Base-by-base conservation (phyloP, 805 yeast genomes). In the Yarrowia porcina region DNA sequence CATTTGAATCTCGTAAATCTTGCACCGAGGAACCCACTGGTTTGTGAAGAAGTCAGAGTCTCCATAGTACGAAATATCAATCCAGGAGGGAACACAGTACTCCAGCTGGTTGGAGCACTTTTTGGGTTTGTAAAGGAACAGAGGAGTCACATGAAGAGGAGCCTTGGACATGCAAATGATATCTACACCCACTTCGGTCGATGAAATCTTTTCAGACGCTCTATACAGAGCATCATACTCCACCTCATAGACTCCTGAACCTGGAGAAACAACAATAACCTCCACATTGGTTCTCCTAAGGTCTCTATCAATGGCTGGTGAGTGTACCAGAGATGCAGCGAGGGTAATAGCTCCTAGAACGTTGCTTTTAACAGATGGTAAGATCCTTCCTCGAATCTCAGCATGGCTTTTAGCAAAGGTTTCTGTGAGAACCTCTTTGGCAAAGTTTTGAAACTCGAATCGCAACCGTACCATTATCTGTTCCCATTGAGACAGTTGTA, bases 1-100 rank as follows among this genome's bases (percentile, higher is more conserved):
- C 97, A 94, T 94, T 72, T 94, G 98, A 18, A 94, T 75, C 69
- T 93, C 98, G 73, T 94, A 93, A 57, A 94, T 92, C 69, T 90
- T 90, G 73, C 97, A 91, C 35, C 94, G 79, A 0, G 99, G 97
- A n/a, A 87, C 82, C 97, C 98, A 93, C 67, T 74, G 73, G 71
- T 77, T 63, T 68, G 70, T 38, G 74, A 71, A 67, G 54, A 77
- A 76, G 28, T 79, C 77, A 2, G 80, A 72, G 56, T 87, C 89
- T 61, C 82, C 84, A 89, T 96, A 94, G 70, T 88, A 94, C 0
- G 97, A 91, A 13, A 92, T 87, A 71, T 96, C 97, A 69, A 94
- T 83, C 97, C 99, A 94, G 52, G 89, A 87, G 1, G 99, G 99
- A 11, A 91, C 88, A 71, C 96, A 88, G 70, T 89, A 89, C 41